Evolutionary conservation across 129 eudicot species (phyloP).

Genomic region (Arctium lappa): DNA sequence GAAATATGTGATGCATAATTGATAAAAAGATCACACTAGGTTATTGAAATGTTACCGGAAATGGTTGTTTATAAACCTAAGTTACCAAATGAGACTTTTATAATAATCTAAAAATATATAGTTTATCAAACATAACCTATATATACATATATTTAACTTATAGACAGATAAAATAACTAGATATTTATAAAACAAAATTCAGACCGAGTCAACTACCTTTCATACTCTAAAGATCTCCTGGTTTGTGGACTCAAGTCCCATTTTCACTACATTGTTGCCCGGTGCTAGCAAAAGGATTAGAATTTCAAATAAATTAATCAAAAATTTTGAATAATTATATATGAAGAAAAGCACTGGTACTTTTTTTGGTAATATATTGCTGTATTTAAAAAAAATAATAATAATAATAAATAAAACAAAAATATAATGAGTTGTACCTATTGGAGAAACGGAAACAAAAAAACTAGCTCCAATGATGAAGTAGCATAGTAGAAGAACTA

Average conservation of each 20-base stretch:
- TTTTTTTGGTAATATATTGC: no score
- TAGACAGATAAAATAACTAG: not conserved
- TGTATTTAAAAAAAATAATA: not conserved
- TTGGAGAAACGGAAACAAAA: slow-evolving; percentile 43
- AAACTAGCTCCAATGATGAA: slow-evolving; percentile 73
- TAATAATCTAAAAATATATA: no score
- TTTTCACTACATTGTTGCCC: slow-evolving; percentile 5
- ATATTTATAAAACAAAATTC: not conserved
- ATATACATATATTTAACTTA: not conserved
- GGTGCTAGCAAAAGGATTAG: slow-evolving; percentile 13
- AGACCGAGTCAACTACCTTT: slow-evolving; percentile 16
- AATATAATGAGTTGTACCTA: slow-evolving; percentile 17
- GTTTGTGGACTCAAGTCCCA: slow-evolving; percentile 21
- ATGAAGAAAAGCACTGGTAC: not conserved
- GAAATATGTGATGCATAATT: no score
- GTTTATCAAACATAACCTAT: no score
- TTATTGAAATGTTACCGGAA: no score
- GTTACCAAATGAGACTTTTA: not conserved
- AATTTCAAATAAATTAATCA: not conserved
- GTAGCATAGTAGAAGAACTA: slow-evolving; percentile 80
- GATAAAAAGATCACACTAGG: no score
- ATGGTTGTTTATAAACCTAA: not conserved
- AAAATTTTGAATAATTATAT: not conserved
- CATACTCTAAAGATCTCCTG: slow-evolving; percentile 27
- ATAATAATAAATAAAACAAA: not conserved